Evolutionary conservation across 192 early-diverging fungal species (phyloP), one percentile per base, ranked within the genome.

Genomic region (Chytriomyces sp.): DNA sequence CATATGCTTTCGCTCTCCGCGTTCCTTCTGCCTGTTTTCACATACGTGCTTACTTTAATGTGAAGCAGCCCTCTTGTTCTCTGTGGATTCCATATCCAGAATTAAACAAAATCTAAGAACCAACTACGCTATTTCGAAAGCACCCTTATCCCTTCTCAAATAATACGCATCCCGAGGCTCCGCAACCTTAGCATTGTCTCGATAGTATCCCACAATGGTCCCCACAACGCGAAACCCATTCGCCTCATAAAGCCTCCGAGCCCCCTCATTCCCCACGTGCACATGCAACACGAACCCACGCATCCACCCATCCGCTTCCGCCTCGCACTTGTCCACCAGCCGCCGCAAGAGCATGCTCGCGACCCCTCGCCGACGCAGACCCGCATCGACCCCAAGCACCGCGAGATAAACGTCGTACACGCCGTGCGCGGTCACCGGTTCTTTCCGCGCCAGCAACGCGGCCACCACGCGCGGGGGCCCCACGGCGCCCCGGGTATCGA

Each of bases 121-220:
- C n/a, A n/a, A n/a, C n/a, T n/a, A n/a, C n/a, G n/a, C n/a, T n/a
- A n/a, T n/a, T n/a, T n/a, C n/a, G n/a, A n/a, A n/a, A n/a, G n/a
- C n/a, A n/a, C n/a, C n/a, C n/a, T n/a, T n/a, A n/a, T n/a, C n/a
- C n/a, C n/a, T n/a, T n/a, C n/a, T n/a, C n/a, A n/a, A n/a, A n/a
- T n/a, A n/a, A n/a, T 25, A 59, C 19, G 68, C 68, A 55, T 70
- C 68, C 34, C 57, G 54, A 2, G 68, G 68, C 22, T 70, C 68
- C 0, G 17, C 12, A 25, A 70, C 68, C 28, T 14, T 14, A 14
- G 22, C 26, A 55, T 70, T 70, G 28, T 7, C 7, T 6, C 37
- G 30, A 38, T 70, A 70, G 39, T 70, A 70, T 8, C 68, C 68
- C 10, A n/a, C 25, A n/a, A 59, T 19, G 10, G 7, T 57, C 39